Percentiles rank a stretch among this genome's conserved stretches.
Conservation (phyloP, 768 basidiomycete genomes). For the Boletales sp. region DNA sequence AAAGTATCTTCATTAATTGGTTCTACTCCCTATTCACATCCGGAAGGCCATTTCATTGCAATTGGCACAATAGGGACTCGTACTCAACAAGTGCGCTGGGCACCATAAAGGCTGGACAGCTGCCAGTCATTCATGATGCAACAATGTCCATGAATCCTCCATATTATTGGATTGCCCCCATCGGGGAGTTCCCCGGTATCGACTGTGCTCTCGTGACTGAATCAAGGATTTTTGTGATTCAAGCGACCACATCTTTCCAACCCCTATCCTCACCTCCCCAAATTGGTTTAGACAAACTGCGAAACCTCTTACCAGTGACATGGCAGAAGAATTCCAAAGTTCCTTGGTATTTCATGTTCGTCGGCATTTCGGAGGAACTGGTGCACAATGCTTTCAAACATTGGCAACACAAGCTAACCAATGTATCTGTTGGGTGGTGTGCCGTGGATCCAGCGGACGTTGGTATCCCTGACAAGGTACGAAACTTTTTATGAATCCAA, state of each 20-base stretch:
- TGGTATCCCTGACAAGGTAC: not conserved
- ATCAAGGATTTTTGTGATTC: not conserved
- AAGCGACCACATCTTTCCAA: not conserved
- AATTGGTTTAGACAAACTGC: not conserved
- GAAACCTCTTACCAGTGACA: not conserved
- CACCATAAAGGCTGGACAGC: not conserved
- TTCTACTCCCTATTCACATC: not conserved
- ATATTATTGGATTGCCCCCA: not conserved
- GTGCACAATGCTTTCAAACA: not conserved
- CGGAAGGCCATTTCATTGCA: not conserved
- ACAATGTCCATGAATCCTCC: not conserved
- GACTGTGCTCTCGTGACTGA: not conserved
- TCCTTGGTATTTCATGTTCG: not conserved
- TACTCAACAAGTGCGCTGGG: not conserved
- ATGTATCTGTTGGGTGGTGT: not conserved
- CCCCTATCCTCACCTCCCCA: not conserved
- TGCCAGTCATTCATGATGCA: not conserved
- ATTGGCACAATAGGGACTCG: not conserved
- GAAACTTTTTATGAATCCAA: too few species aligned
- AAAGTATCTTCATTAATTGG: not conserved
- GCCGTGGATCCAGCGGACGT: not conserved
- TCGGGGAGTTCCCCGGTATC: not conserved
- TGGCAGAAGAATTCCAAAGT: not conserved
- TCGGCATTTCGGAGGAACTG: not conserved
- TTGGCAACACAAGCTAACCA: not conserved